These are phyloP conservation scores for Candida ponderosae DNA, from an alignment of 805 yeast genomes.

Conservation along the genomic window DNA sequence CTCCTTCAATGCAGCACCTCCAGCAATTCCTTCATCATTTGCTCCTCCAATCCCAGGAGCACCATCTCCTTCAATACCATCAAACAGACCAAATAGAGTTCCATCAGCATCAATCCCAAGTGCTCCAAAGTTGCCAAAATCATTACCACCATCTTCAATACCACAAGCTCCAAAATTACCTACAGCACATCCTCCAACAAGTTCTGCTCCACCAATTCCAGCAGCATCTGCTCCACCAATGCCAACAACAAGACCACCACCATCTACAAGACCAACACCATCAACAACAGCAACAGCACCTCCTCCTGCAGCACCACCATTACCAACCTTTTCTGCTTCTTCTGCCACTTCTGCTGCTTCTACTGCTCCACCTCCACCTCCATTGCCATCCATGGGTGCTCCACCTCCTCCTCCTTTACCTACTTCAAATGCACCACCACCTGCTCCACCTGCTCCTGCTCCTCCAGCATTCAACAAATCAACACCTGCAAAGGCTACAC, in stretches of 20 bases:
- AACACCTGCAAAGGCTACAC: no score
- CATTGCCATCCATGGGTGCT: background rate
- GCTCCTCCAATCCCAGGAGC: constrained; percentile 19
- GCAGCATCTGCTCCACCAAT: constrained; percentile 18
- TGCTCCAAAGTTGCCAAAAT: constrained; percentile 7
- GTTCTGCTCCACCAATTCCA: constrained; percentile 20
- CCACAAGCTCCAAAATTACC: constrained; percentile 12
- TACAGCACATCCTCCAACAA: constrained; percentile 15
- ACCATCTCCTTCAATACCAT: constrained; percentile 15
- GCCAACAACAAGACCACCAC: constrained; percentile 16
- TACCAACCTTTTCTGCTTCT: constrained; percentile 17
- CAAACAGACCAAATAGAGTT: constrained; percentile 16
- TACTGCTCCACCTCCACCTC: constrained; percentile 10
- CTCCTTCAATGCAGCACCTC: no score
- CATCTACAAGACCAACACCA: constrained; percentile 11
- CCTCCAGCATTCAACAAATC: constrained; percentile 16
- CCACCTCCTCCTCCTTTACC: constrained; percentile 18
- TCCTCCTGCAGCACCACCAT: constrained; percentile 10
- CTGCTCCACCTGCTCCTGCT: constrained; percentile 13
- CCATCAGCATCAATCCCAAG: constrained; percentile 7
- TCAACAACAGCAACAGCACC: constrained; percentile 13
- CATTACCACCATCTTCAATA: constrained; percentile 8
- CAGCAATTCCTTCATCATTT: constrained; percentile 22
- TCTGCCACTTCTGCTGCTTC: constrained; percentile 15
- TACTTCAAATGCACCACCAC: no score